Evolutionary conservation across 768 basidiomycete genomes (phyloP).

Genomic region (Filobasidium floriforme): DNA sequence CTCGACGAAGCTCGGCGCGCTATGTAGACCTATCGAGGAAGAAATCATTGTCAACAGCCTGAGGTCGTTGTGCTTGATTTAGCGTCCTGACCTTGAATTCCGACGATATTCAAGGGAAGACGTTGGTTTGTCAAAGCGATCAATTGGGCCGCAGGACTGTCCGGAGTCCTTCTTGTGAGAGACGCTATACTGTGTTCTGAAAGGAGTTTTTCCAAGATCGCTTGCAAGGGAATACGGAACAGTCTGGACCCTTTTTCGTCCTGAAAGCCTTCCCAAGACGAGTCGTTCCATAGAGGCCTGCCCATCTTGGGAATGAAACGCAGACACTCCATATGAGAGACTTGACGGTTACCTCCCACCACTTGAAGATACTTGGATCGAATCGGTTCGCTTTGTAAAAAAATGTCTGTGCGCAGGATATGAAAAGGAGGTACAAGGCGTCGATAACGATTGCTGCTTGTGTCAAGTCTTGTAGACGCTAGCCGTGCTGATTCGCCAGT

Average conservation of each 20-base stretch:
- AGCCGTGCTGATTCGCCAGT: not conserved
- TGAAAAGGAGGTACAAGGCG: not conserved
- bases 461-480: not conserved
- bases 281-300: constrained; percentile 3
- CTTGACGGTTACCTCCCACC: not conserved
- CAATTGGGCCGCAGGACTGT: not conserved
- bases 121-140: not conserved
- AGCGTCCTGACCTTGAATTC: not conserved
- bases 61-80: not conserved
- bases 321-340: not conserved
- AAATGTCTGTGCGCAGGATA: not conserved
- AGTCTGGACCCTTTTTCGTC: not conserved
- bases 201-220: not conserved
- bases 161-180: not conserved
- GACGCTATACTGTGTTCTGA: not conserved
- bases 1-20: not conserved
- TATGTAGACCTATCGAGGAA: not conserved
- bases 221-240: not conserved
- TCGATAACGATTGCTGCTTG: not conserved
- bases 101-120: not conserved
- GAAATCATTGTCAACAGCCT: not conserved
- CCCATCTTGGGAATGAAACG: not conserved
- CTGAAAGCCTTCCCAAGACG: not conserved
- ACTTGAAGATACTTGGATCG: not conserved
- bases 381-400: not conserved